Evolutionary conservation across 2,329 filamentous ascomycete genomes (phyloP), one percentile per base, ranked within the genome.

Genomic region (Leptographium radiaticola): DNA sequence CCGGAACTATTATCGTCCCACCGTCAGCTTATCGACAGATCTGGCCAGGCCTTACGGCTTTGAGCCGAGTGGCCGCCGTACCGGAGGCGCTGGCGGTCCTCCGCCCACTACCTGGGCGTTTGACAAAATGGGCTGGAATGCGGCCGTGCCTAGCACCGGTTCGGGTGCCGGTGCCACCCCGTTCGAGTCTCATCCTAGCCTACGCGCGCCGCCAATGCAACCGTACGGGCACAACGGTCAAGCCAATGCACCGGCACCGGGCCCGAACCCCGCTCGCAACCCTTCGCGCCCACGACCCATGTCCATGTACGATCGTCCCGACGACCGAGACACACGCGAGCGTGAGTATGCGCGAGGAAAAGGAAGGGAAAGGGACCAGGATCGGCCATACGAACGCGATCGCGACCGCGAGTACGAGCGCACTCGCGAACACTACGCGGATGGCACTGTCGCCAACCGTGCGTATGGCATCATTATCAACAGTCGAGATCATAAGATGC

Each of bases 91-190:
- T 13, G 44, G 75, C 36, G 74, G 76, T 0, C 85, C 84, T 2
- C 86, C 86, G 11, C 83, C 83, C 6, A 79, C 82, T 6, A 86
- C 81, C 4, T 74, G 84, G 60, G 85, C 83, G 0, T 80, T 89
- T 58, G 85, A 88, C 60, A 86, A 80, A 67, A 78, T 87, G 58
- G 78, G 78, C 59, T 71, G 53, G 76, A 55, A 62, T 11, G 38
- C 43, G 6, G 13, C 61, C 16, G 53, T 67, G 8, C 18, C 36
- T 6, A 43, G 48, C 10, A 25, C 49, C 25, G 49, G 48, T 9
- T 43, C 49, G 11, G 33, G 49, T 9, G 20, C 49, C 18, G 20
- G 49, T 20, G 16, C 46, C 16, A 30, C 16, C 18, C 62, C 68
- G 8, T 79, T 79, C 57, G 75, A 77, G 30, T 64, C 75, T 7